phyloP scores from a whole-genome alignment of 1,139 yeast genomes.

The Taphrina sp. region DNA sequence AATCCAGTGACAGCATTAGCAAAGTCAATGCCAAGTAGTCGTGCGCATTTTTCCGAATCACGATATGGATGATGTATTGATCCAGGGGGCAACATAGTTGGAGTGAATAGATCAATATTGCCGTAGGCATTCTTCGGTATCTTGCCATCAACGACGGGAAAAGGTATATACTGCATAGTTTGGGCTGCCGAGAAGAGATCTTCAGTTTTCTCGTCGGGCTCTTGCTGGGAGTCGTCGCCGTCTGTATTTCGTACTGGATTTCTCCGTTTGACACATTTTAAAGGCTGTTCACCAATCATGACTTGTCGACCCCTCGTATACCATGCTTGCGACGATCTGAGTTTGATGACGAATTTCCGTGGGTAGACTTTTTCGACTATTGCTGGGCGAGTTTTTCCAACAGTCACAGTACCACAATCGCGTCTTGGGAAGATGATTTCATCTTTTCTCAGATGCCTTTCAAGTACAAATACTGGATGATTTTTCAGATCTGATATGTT shows the following conservation, averaged over 20 bases:
- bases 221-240: slow-evolving; percentile 43
- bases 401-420: slow-evolving; percentile 66
- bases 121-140: slow-evolving; percentile 77
- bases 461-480: slow-evolving; percentile 80
- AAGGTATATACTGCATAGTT: slow-evolving; percentile 68
- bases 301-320: slow-evolving; percentile 74
- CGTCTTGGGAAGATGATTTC: slow-evolving; percentile 67
- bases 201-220: slow-evolving; percentile 52
- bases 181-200: slow-evolving; percentile 74
- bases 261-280: slow-evolving; percentile 49
- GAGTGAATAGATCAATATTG: slow-evolving; percentile 73
- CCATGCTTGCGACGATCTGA: slow-evolving; percentile 83
- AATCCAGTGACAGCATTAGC: slow-evolving; percentile 83
- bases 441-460: slow-evolving; percentile 65
- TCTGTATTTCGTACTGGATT: slow-evolving; percentile 33
- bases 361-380: slow-evolving; percentile 55
- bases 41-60: slow-evolving; percentile 7
- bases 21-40: slow-evolving; percentile 64
- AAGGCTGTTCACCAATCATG: slow-evolving; percentile 63
- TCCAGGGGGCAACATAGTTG: slow-evolving; percentile 79
- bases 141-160: slow-evolving; percentile 49
- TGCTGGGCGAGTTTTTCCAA: slow-evolving; percentile 41
- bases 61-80: slow-evolving; percentile 57
- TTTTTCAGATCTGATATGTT: slow-evolving; percentile 76
- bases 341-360: slow-evolving; percentile 59